Conservation (phyloP, 202 grass and related monocot species). For the Setaria italica region DNA sequence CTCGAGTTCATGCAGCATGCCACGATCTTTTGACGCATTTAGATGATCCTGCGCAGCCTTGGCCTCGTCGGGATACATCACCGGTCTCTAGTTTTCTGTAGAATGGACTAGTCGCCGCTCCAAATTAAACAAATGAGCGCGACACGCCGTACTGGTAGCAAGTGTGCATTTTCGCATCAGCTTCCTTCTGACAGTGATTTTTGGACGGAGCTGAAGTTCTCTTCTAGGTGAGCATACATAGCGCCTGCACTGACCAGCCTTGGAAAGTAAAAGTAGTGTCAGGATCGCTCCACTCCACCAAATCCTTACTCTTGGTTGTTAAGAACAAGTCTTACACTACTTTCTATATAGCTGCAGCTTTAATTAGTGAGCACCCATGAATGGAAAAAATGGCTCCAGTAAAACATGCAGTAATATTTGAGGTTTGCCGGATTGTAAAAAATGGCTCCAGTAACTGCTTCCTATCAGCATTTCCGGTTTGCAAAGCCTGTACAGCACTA, state of each 20-base stretch:
- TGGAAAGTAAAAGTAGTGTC: background rate
- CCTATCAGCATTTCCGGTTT: background rate
- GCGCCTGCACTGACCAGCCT: constrained; percentile 39
- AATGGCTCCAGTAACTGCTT: background rate
- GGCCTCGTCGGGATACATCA: background rate
- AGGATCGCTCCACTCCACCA: background rate
- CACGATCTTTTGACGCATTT: background rate
- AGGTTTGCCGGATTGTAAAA: background rate
- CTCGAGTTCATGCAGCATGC: background rate
- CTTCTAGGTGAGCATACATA: constrained; percentile 29
- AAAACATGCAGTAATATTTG: background rate
- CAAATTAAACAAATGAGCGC: background rate
- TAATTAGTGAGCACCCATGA: background rate
- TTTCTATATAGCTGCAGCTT: background rate
- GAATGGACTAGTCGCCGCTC: constrained; percentile 23
- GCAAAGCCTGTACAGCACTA: constrained; percentile 15
- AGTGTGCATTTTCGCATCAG: background rate
- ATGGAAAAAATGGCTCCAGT: background rate
- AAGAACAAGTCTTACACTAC: background rate
- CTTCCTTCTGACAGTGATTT: constrained; percentile 36
- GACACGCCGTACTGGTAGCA: background rate
- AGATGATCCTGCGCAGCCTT: background rate
- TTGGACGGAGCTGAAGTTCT: constrained; percentile 2
- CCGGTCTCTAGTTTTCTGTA: background rate
- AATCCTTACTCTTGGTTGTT: background rate